Base-by-base conservation (phyloP, 2,329 filamentous ascomycete genomes). In the Hymenoscyphus albidus region DNA sequence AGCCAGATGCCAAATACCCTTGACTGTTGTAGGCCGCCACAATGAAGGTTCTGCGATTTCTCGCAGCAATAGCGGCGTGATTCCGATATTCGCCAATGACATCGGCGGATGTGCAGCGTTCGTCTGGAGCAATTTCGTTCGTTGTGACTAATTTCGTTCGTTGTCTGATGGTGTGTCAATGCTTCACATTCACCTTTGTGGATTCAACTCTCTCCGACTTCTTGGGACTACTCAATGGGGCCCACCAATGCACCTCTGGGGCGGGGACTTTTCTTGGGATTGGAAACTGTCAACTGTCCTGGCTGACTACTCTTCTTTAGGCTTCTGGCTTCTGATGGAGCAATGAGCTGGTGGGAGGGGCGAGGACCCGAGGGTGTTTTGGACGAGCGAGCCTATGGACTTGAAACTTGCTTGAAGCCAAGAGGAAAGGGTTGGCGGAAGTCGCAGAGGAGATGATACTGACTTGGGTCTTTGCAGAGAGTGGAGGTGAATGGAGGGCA, bases 1-100 rank as follows among this genome's bases (percentile, higher is more conserved):
- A 71, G 58, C 64, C 69, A 55, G 69, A 66, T 68, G 68, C 69
- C 61, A 73, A 70, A 65, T 70, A 73, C 44, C 61, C 68, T 68
- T 72, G 70, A 65, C 65, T 69, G 67, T 73, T 68, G 69, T 67
- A 71, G 61, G 67, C 65, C 71, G 72, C 73, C 71, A 74, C 72
- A 67, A 65, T 71, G 72, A 68, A 69, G 69, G 69, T 61, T 69
- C 70, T 74, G 73, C 69, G 73, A 73, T 61, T 59, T 58, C 62
- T 71, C 71, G 70, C 70, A 71, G 70, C 63, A 63, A 58, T 64
- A 63, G 62, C 60, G 64, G 61, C 62, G 62, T 66, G 51, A 51
- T 59, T 60, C 62, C 51, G 63, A 56, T 59, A 61, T 64, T 48
- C 58, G 58, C 62, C 44, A 64, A 62, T 67, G 64, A 70, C 70